phyloP scores from a whole-genome alignment of 2,329 filamentous ascomycete genomes.

The Paracoccidioides lutzii region DNA sequence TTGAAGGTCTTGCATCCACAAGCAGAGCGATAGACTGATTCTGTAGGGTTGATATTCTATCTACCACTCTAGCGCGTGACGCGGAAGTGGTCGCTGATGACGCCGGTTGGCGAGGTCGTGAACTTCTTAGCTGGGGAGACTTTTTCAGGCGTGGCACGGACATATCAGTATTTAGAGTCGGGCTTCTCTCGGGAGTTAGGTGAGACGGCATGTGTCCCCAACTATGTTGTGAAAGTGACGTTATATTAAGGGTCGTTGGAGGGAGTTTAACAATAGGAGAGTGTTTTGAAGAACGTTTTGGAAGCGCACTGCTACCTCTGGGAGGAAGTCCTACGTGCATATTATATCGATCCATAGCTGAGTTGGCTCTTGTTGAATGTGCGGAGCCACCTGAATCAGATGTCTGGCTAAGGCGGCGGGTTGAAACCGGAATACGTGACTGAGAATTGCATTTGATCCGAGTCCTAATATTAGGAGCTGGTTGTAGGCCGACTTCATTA shows the following conservation, averaged over 20 bases:
- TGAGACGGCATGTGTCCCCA: constrained; percentile 20
- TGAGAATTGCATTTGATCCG: constrained; percentile 13
- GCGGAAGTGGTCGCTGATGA: constrained; percentile 60
- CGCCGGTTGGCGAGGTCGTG: constrained; percentile 65
- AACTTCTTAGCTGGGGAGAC: constrained; percentile 67
- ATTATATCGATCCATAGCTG: constrained; percentile 19
- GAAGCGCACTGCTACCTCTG: constrained; percentile 29
- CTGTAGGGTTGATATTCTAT: constrained; percentile 39
- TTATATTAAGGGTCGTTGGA: constrained; percentile 11
- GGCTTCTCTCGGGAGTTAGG: constrained; percentile 37
- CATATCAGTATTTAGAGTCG: constrained; percentile 60
- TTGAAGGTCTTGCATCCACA: constrained; percentile 23
- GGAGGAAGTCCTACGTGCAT: constrained; percentile 20
- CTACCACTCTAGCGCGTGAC: constrained; percentile 52
- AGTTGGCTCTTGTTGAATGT: constrained; percentile 22
- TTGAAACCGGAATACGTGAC: constrained; percentile 35
- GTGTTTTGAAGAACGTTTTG: constrained; percentile 26
- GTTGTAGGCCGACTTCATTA: constrained; percentile 16
- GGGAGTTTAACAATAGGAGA: constrained; percentile 17
- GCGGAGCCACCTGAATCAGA: constrained; percentile 31
- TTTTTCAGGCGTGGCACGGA: constrained; percentile 56
- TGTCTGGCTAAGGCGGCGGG: constrained; percentile 26
- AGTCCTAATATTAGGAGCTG: constrained; percentile 3
- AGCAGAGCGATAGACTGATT: constrained; percentile 23
- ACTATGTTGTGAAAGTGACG: constrained; percentile 24